Evolutionary conservation across 768 basidiomycete species (phyloP).

Genomic region (Xerocomus brunneocitrinus): DNA sequence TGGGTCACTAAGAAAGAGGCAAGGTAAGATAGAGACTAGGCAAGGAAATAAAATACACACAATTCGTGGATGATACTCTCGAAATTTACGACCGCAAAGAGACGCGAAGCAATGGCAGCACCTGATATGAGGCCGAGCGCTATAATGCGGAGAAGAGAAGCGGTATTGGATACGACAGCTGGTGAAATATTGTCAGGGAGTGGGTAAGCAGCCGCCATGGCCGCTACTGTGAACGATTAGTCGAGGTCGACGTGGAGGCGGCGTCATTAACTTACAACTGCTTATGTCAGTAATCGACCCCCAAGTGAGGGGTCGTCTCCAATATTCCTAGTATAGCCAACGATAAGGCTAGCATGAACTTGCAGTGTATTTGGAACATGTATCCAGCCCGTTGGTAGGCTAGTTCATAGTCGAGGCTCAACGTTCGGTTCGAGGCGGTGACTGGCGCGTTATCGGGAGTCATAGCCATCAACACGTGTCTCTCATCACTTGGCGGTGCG

Average conservation of each 20-base stretch:
- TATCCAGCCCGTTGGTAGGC: no score
- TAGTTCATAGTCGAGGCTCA: no score
- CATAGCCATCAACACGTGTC: constrained; percentile 20
- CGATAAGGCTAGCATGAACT: no score
- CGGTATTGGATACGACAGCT: constrained; percentile 77
- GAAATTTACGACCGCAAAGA: constrained; percentile 97
- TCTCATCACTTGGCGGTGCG: constrained; percentile 15
- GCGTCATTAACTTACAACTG: neutral
- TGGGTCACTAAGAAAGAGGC: constrained; percentile 63
- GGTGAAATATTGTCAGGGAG: constrained; percentile 68
- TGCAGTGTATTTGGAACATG: no score
- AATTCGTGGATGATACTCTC: constrained; percentile 99
- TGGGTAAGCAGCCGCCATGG: constrained; percentile 71
- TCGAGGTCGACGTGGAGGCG: constrained; percentile 21
- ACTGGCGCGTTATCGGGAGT: neutral
- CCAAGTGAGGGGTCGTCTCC: constrained; percentile 7
- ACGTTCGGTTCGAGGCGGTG: constrained; percentile 8
- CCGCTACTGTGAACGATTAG: constrained; percentile 28
- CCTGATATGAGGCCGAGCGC: constrained; percentile 88
- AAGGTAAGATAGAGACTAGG: neutral
- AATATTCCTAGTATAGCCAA: no score
- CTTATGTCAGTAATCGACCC: constrained; percentile 12
- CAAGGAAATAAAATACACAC: constrained; percentile 44
- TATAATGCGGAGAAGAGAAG: constrained; percentile 85
- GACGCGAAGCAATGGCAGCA: constrained; percentile 90